Percentiles rank a stretch among this genome's conserved stretches.
These are phyloP conservation scores for Dictyostelium firmibasis DNA, from an alignment of 78 protist species.

Conservation along the genomic window DNA sequence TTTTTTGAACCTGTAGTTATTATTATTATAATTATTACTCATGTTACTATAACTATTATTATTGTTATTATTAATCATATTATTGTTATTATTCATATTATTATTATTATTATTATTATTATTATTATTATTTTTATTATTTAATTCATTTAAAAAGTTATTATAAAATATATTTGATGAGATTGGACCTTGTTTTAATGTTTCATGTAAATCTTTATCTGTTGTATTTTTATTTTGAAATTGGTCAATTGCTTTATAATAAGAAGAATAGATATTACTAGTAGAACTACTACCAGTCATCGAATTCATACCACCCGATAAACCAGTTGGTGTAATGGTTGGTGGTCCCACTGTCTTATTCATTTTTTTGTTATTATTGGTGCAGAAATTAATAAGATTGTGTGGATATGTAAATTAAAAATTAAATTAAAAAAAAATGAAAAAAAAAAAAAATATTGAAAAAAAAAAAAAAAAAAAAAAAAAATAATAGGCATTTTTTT, in stretches of 20 bases:
- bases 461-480: no score
- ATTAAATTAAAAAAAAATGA: no score
- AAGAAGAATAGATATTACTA: neutral
- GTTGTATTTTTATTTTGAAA: neutral
- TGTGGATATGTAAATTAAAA: no score
- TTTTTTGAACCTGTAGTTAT: no score
- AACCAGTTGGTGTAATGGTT: neutral
- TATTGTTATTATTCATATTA: no score
- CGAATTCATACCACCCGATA: neutral
- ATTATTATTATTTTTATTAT: neutral
- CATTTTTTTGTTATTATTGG: neutral
- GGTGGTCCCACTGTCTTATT: conserved; percentile 19
- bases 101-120: neutral
- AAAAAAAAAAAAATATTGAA: no score
- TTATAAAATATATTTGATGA: neutral
- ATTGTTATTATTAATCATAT: no score
- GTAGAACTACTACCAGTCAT: neutral
- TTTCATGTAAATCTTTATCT: neutral
- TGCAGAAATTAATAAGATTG: no score
- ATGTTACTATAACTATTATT: no score
- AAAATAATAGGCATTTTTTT: no score
- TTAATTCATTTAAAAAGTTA: neutral
- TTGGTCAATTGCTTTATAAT: conserved; percentile 11
- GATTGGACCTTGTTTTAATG: neutral
- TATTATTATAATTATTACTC: no score